These are phyloP conservation scores for Pseudogymnoascus sp. DNA, from an alignment of 2,329 filamentous ascomycete species.

Conservation along the genomic window DNA sequence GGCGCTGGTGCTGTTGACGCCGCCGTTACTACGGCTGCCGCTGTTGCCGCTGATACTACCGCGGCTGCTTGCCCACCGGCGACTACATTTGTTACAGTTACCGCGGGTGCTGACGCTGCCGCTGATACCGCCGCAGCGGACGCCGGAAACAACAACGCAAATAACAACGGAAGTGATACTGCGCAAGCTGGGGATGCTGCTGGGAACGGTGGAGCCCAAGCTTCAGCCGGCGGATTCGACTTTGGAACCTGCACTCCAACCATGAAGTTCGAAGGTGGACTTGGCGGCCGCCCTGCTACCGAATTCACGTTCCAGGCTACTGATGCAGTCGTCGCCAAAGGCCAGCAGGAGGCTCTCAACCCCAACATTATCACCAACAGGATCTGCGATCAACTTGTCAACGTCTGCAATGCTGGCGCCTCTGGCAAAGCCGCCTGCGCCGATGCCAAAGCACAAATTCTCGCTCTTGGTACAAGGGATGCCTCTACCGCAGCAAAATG, in stretches of 20 bases:
- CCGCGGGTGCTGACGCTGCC: conserved; percentile 15
- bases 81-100: conserved; percentile 20
- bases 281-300: conserved; percentile 41
- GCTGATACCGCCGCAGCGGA: conserved; percentile 9
- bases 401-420: conserved; percentile 56
- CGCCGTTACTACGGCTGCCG: conserved; percentile 3
- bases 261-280: conserved; percentile 50
- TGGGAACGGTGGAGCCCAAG: neutral
- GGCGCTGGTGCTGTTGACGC: conserved; percentile 12
- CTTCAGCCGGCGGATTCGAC: conserved; percentile 32
- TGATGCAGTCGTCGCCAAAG: conserved; percentile 51
- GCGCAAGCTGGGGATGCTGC: conserved; percentile 19
- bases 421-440: conserved; percentile 49
- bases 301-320: conserved; percentile 64
- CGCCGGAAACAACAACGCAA: conserved; percentile 13
- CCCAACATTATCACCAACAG: conserved; percentile 68
- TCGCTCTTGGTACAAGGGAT: conserved; percentile 42
- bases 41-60: conserved; percentile 13
- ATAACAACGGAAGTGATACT: conserved; percentile 12
- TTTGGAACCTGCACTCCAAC: conserved; percentile 44
- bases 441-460: conserved; percentile 45
- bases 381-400: conserved; percentile 61
- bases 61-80: conserved; percentile 17
- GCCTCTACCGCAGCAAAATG: conserved; percentile 41
- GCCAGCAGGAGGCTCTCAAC: conserved; percentile 62